phyloP scores from a whole-genome alignment of 192 early-diverging fungal species.

The Coemansia sp. region DNA sequence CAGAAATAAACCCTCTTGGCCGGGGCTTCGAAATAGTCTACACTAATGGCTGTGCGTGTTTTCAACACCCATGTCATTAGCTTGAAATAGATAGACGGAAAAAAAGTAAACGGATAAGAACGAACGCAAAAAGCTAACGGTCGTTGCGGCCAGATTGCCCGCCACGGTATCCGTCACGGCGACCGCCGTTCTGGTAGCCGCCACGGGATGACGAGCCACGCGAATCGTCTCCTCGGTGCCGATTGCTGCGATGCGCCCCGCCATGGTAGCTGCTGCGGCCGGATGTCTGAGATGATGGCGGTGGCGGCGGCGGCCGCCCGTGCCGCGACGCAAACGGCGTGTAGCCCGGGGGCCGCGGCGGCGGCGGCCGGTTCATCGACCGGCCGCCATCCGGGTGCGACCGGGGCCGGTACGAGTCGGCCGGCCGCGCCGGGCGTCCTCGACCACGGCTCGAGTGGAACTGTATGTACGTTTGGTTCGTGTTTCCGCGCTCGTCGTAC shows the following conservation, averaged over 20 bases:
- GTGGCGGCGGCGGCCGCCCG: background rate
- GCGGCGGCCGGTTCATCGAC: conserved; percentile 10
- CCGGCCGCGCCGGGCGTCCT: background rate
- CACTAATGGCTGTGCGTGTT: too few species aligned
- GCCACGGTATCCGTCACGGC: conserved; percentile 9
- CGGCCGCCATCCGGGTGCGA: too few species aligned
- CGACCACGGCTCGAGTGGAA: conserved; percentile 10
- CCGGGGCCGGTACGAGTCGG: background rate
- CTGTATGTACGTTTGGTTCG: conserved; percentile 21
- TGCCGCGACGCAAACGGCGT: conserved; percentile 32
- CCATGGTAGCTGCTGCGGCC: background rate
- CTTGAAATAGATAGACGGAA: too few species aligned
- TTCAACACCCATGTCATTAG: too few species aligned
- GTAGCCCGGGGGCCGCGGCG: conserved; percentile 26
- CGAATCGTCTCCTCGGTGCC: background rate
- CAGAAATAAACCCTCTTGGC: too few species aligned
- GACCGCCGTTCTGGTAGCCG: background rate
- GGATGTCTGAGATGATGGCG: background rate
- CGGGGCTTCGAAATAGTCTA: too few species aligned
- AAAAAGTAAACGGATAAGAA: too few species aligned
- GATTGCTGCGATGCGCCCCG: background rate
- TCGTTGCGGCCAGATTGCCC: background rate
- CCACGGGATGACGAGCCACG: background rate
- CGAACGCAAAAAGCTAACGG: too few species aligned
- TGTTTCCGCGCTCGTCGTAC: conserved; percentile 45